Conservation (phyloP, 176 grass and related monocot genomes). For the Ensete ventricosum region DNA sequence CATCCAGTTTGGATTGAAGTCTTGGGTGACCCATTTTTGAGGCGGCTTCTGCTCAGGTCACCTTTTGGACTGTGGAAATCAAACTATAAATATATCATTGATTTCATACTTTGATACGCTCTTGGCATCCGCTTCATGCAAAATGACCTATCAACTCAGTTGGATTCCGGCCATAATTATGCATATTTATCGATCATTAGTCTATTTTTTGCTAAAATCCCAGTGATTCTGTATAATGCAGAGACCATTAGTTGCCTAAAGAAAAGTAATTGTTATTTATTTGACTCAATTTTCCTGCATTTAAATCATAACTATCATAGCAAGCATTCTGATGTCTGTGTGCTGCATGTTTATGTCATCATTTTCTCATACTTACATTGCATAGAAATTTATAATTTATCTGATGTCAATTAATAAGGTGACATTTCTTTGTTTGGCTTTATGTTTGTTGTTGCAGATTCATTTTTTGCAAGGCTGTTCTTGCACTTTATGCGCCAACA, state of each 20-base stretch:
- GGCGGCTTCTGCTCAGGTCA: constrained; percentile 80
- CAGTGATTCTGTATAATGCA: too few relatives aligned
- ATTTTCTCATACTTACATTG: too few relatives aligned
- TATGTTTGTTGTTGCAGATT: constrained; percentile 47
- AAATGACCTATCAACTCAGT: not conserved
- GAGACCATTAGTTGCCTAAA: too few relatives aligned
- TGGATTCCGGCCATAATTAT: not conserved
- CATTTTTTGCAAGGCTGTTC: constrained; percentile 63
- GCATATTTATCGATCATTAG: not conserved
- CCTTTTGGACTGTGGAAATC: not conserved
- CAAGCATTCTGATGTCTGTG: too few relatives aligned
- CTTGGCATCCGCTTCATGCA: not conserved
- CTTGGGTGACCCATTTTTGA: constrained; percentile 74
- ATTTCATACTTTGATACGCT: not conserved
- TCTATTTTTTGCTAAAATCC: too few relatives aligned
- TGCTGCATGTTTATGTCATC: too few relatives aligned
- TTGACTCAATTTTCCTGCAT: too few relatives aligned
- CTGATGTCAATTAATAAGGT: not conserved
- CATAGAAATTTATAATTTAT: not conserved
- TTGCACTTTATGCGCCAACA: constrained; percentile 42
- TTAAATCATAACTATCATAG: too few relatives aligned
- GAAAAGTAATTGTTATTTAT: too few relatives aligned
- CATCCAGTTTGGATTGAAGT: constrained; percentile 82
- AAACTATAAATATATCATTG: not conserved
- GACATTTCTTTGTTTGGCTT: not conserved